These are phyloP conservation scores for Jackrogersella multiformis DNA, from an alignment of 495 filamentous ascomycete genomes.

Conservation along the genomic window DNA sequence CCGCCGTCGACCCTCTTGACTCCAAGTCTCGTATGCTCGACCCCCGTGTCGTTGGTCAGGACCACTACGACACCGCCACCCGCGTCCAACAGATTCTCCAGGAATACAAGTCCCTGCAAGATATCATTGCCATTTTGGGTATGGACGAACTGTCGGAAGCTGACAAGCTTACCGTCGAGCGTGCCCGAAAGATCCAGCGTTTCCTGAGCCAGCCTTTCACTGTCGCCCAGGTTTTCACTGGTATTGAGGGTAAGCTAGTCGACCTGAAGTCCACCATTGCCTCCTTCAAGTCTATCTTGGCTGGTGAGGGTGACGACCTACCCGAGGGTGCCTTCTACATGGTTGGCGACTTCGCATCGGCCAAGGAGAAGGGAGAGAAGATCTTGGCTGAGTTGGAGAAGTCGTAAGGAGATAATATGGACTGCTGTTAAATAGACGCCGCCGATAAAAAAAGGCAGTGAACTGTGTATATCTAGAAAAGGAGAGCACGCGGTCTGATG, in stretches of 20 bases:
- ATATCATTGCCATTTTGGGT: conserved; percentile 99
- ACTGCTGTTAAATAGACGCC: conserved; percentile 49
- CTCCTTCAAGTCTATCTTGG: conserved; percentile 97
- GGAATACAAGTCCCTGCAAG: conserved; percentile 99
- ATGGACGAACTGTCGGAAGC: conserved; percentile 99
- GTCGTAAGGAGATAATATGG: conserved; percentile 61
- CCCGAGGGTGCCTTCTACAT: conserved; percentile 98
- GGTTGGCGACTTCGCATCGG: conserved; percentile 95
- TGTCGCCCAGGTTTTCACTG: conserved; percentile 97
- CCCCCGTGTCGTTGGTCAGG: conserved; percentile 95
- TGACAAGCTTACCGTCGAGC: conserved; percentile 99
- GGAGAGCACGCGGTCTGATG: conserved; percentile 45
- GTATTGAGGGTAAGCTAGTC: conserved; percentile 97
- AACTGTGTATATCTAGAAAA: conserved; percentile 53
- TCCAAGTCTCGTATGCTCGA: conserved; percentile 99
- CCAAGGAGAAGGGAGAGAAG: conserved; percentile 98
- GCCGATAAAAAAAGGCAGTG: conserved; percentile 27
- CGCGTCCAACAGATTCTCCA: conserved; percentile 98
- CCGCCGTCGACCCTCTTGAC: conserved; percentile 98
- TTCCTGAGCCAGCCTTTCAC: conserved; percentile 99
- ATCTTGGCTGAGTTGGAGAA: conserved; percentile 94
- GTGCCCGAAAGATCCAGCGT: conserved; percentile 99
- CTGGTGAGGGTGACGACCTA: conserved; percentile 93
- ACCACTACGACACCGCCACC: conserved; percentile 95
- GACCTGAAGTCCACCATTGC: conserved; percentile 97